phyloP scores from a whole-genome alignment of 2,329 filamentous ascomycete species.

The Leptodontidium sp. region DNA sequence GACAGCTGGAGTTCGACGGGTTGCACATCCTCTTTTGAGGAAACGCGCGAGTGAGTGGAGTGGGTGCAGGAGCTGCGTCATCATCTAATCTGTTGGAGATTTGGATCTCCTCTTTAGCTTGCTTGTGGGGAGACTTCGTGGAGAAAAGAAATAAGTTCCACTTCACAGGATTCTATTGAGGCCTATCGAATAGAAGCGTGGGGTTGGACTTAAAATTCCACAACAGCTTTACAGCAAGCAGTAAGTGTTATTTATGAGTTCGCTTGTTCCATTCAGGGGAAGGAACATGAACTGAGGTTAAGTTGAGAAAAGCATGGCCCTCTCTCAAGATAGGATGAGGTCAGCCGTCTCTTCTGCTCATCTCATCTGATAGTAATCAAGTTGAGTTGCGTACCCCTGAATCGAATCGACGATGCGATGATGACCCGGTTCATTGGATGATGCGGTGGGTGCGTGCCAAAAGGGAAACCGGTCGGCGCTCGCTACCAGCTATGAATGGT shows the following conservation, averaged over 20 bases:
- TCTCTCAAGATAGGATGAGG: background rate
- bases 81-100: conserved; percentile 3
- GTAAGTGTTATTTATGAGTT: no score
- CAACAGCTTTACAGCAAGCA: no score
- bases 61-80: background rate
- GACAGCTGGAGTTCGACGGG: background rate
- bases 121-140: background rate
- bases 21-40: background rate
- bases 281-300: no score
- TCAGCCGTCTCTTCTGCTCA: background rate
- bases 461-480: background rate
- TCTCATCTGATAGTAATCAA: background rate
- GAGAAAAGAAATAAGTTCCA: background rate
- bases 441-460: background rate
- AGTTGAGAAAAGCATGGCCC: no score
- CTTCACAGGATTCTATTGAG: no score
- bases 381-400: background rate
- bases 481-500: conserved; percentile 1
- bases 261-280: no score
- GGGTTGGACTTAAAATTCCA: no score
- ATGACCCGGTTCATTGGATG: background rate
- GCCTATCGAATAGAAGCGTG: no score
- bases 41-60: no score
- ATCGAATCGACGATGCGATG: background rate
- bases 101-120: background rate